phyloP scores from a whole-genome alignment of 2,329 filamentous ascomycete species.

The Sporothrix brasiliensis region DNA sequence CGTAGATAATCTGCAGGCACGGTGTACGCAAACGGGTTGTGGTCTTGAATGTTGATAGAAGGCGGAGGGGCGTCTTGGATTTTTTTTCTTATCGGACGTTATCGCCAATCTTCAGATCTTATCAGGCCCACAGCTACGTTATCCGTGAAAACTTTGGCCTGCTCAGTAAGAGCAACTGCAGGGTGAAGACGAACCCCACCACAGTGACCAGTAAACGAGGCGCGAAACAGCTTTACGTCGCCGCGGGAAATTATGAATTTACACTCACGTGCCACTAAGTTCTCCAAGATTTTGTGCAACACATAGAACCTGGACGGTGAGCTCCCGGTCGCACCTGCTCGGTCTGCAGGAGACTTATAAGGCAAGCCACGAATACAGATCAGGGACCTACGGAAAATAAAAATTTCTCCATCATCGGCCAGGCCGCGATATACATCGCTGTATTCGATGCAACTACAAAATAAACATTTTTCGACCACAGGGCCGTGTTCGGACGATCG shows the following conservation, averaged over 20 bases:
- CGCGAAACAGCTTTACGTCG: slow-evolving; percentile 21
- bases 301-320: neutral
- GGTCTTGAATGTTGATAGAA: neutral
- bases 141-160: slow-evolving; percentile 5
- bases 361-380: slow-evolving; percentile 6
- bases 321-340: slow-evolving; percentile 4
- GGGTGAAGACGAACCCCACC: neutral
- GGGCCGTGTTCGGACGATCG: slow-evolving; percentile 34
- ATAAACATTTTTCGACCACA: neutral
- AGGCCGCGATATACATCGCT: neutral
- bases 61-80: slow-evolving; percentile 9
- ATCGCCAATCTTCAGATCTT: slow-evolving; percentile 19
- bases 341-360: neutral
- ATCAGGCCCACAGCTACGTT: slow-evolving; percentile 2
- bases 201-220: slow-evolving; percentile 23
- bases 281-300: slow-evolving; percentile 15
- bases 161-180: neutral
- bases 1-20: neutral
- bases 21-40: neutral
- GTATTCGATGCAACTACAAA: neutral
- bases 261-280: slow-evolving; percentile 20
- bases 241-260: neutral
- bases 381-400: neutral
- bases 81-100: slow-evolving; percentile 26
- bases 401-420: slow-evolving; percentile 8